Base-by-base conservation (phyloP, 2,329 filamentous ascomycete genomes). In the Aspergillus calidoustus region DNA sequence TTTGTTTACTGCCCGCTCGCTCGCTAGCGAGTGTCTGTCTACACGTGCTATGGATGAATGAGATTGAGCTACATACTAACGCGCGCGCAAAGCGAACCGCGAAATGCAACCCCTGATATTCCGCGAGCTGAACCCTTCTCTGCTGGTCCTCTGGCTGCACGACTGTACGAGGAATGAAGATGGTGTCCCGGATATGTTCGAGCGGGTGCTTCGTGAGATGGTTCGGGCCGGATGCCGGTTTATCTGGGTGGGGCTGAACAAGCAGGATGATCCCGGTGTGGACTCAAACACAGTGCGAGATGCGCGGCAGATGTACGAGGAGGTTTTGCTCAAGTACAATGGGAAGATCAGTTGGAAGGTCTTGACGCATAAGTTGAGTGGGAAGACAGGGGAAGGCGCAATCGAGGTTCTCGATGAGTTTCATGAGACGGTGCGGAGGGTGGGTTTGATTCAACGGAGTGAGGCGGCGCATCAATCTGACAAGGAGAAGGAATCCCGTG, bases 191-290 rank as follows among this genome's bases (percentile, higher is more conserved):
- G 17, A 8, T 3, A 22, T 15, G 17, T 58, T 58, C n/a, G 8
- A 25, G 15, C 13, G 22, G 8, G 4, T 58, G 6, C n/a, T 58
- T 4, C 13, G 46, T 9, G 48, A 52, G 2, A 58, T 58, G 55
- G 47, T 17, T 4, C 8, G 22, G 7, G 19, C 17, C 8, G 47
- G 23, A 1, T 51, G 43, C 13, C 34, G 46, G 17, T 30, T 51
- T 31, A 43, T 58, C 17, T 58, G 55, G 55, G 28, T 58, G 1
- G 47, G 17, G 3, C 46, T 51, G 31, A 58, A 47, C 31, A 58
- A 58, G 23, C 55, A 58, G 47, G 47, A 52, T 31, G 7, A 5
- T 22, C 8, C 23, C 3, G 38, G 23, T 3, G 17, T 43, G 4
- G 13, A 23, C 8, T 6, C 6, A 8, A n/a, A 44, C 5, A 23